Evolutionary conservation across 2,329 filamentous ascomycete genomes (phyloP).

Genomic region (Colletotrichum caudatum): DNA sequence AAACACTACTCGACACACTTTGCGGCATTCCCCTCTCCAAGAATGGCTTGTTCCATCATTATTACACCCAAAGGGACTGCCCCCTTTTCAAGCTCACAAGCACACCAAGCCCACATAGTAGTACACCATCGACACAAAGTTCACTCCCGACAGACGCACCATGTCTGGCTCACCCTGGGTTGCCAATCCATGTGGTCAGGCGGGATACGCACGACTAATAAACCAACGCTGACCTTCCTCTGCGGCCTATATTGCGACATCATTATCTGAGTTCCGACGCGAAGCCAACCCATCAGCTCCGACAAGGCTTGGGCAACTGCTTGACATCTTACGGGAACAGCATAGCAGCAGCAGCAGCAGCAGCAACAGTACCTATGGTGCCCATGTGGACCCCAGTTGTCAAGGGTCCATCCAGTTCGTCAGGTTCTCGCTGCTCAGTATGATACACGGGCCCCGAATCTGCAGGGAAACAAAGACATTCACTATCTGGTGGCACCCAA

Average conservation of each 20-base stretch:
- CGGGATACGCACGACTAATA: conserved; percentile 14
- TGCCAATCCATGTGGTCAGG: conserved; percentile 32
- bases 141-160: conserved; percentile 31
- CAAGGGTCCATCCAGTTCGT: not conserved
- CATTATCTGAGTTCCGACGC: conserved; percentile 28
- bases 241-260: conserved; percentile 26
- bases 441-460: not conserved
- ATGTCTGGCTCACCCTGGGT: conserved; percentile 32
- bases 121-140: conserved; percentile 22
- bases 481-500: conserved; percentile 3
- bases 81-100: conserved; percentile 6
- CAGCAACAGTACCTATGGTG: conserved; percentile 1
- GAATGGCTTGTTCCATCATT: conserved; percentile 39
- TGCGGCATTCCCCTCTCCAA: conserved; percentile 35
- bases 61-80: conserved; percentile 24
- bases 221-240: conserved; percentile 24
- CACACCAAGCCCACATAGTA: conserved; percentile 7
- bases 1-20: conserved; percentile 41
- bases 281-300: conserved; percentile 18
- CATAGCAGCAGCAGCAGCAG: conserved; percentile 7
- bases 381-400: conserved; percentile 11
- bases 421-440: not conserved
- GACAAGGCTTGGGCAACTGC: conserved; percentile 19
- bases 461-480: conserved; percentile 17
- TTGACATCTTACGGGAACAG: conserved; percentile 13